Conservation (phyloP, 139 green algal genomes). For the Gonium pectorale region DNA sequence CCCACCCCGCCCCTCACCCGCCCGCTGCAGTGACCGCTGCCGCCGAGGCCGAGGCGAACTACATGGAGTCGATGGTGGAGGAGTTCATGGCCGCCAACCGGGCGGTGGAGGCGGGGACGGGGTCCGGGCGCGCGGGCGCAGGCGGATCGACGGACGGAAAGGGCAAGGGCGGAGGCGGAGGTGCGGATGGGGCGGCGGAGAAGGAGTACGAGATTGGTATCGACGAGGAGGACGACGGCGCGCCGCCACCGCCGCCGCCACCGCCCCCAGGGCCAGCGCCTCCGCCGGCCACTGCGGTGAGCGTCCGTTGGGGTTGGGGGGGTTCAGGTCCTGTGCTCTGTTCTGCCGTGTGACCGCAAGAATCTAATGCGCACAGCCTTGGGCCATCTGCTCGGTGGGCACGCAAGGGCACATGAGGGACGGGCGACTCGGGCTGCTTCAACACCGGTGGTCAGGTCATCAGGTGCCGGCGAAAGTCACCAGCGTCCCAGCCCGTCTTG, state of each 20-base stretch:
- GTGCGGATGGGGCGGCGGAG: background rate
- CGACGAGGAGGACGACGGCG: conserved; percentile 41
- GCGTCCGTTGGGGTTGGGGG: background rate
- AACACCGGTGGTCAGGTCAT: background rate
- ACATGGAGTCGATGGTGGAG: conserved; percentile 32
- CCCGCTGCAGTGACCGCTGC: background rate
- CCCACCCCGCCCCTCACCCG: background rate
- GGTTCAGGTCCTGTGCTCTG: no score
- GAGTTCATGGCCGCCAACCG: conserved; percentile 25
- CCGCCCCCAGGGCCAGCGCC: conserved; percentile 6
- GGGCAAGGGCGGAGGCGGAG: background rate
- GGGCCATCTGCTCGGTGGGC: no score
- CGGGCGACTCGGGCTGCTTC: background rate
- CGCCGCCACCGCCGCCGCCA: conserved; percentile 34
- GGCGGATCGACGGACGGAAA: background rate
- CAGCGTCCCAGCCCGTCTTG: background rate
- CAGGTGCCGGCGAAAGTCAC: background rate
- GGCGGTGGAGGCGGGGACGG: background rate
- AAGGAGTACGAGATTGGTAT: conserved; percentile 40
- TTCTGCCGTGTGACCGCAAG: no score
- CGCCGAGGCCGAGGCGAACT: background rate
- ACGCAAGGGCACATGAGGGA: no score
- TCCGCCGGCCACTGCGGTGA: background rate
- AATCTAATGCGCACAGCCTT: background rate
- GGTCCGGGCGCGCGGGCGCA: background rate